Evolutionary conservation across 1,284 basidiomycete genomes (phyloP).

Genomic region (Coriolopsis trogii): DNA sequence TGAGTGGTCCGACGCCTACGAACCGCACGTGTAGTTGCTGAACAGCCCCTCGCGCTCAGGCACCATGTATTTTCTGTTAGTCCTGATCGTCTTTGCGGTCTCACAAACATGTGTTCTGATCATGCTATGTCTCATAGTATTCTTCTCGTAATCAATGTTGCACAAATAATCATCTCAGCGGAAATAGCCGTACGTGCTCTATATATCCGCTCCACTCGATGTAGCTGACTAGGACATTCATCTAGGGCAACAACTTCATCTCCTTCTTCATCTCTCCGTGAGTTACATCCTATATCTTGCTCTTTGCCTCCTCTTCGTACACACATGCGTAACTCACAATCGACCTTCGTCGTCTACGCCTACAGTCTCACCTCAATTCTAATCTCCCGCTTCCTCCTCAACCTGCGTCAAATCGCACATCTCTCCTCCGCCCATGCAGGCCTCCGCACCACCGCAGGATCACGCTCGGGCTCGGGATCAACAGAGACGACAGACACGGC

Average conservation of each 20-base stretch:
- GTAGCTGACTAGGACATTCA: background rate
- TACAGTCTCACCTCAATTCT: constrained; percentile 18
- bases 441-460: too few relatives aligned
- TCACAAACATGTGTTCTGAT: too few relatives aligned
- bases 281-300: background rate
- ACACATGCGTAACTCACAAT: too few relatives aligned
- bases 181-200: constrained; percentile 1
- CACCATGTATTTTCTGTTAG: constrained; percentile 23
- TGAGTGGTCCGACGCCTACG: constrained; percentile 8
- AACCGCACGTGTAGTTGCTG: background rate
- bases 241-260: constrained; percentile 5
- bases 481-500: background rate
- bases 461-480: too few relatives aligned
- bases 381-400: constrained; percentile 20
- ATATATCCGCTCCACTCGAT: background rate
- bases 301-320: too few relatives aligned
- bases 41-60: constrained; percentile 6
- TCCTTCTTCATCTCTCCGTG: constrained; percentile 16
- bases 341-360: too few relatives aligned
- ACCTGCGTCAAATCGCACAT: constrained; percentile 13
- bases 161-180: constrained; percentile 10
- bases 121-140: constrained; percentile 7
- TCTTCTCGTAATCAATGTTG: constrained; percentile 13
- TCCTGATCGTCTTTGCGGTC: background rate
- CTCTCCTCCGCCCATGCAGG: too few relatives aligned